A percentile compares a stretch with the other conserved stretches of the same genome.
Evolutionary conservation across 2,329 filamentous ascomycete genomes (phyloP).

Genomic region (Pseudogymnoascus sp.): DNA sequence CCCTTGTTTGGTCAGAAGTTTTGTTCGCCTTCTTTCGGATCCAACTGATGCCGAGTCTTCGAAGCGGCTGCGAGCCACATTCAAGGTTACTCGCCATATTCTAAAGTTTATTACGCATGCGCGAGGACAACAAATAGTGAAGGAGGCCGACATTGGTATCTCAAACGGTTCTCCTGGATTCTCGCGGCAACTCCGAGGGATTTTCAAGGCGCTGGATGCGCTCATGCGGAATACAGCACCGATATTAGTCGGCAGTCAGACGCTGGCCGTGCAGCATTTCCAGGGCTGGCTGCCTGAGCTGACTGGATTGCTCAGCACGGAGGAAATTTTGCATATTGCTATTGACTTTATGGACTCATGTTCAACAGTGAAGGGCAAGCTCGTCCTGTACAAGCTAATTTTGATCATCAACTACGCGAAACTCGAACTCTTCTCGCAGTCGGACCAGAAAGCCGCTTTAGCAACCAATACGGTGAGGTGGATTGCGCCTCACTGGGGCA

Average conservation of each 20-base stretch:
- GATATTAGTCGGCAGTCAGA: constrained; percentile 86
- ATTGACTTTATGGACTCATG: constrained; percentile 93
- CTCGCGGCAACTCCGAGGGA: constrained; percentile 70
- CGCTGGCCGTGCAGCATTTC: constrained; percentile 89
- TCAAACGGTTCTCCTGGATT: constrained; percentile 66
- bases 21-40: constrained; percentile 72
- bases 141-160: constrained; percentile 80
- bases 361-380: constrained; percentile 76
- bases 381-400: constrained; percentile 85
- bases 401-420: constrained; percentile 87
- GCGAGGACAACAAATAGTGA: constrained; percentile 75
- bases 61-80: constrained; percentile 76
- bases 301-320: constrained; percentile 62
- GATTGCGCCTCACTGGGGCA: constrained; percentile 92
- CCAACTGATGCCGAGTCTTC: constrained; percentile 77
- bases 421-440: constrained; percentile 70
- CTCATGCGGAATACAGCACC: constrained; percentile 85
- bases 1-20: constrained; percentile 78
- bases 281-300: constrained; percentile 97
- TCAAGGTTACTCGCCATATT: constrained; percentile 90
- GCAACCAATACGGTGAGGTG: constrained; percentile 78
- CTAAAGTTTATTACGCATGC: constrained; percentile 93
- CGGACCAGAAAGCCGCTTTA: constrained; percentile 65
- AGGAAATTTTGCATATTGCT: constrained; percentile 84
- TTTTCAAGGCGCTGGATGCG: constrained; percentile 82